Percentiles rank a stretch among this genome's conserved stretches.
These are phyloP conservation scores for Nitzschia sp. DNA, from an alignment of 108 stramenopile genomes.

Conservation along the genomic window DNA sequence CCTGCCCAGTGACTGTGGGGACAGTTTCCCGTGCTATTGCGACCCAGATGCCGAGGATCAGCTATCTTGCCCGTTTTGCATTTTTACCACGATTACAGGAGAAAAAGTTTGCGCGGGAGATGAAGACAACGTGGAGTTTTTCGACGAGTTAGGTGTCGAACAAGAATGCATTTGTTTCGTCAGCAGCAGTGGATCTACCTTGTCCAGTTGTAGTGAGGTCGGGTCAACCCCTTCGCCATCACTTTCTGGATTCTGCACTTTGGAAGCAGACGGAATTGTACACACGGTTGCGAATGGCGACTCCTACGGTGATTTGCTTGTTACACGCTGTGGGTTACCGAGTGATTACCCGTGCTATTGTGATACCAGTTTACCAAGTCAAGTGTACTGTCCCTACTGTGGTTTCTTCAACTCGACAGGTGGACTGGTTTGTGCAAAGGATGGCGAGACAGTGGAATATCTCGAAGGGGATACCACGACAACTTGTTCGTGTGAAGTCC, in stretches of 20 bases:
- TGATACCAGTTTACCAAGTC: constrained; percentile 6
- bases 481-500: constrained; percentile 13
- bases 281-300: constrained; percentile 7
- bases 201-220: neutral
- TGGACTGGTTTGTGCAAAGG: constrained; percentile 4
- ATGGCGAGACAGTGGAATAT: constrained; percentile 10
- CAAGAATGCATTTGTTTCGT: neutral
- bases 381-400: constrained; percentile 25
- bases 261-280: neutral
- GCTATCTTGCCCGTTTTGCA: constrained; percentile 7
- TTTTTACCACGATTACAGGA: neutral
- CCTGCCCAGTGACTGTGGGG: constrained; percentile 5
- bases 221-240: neutral
- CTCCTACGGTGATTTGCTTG: constrained; percentile 6
- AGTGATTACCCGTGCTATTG: constrained; percentile 17
- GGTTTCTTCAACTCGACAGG: neutral
- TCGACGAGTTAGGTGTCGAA: neutral
- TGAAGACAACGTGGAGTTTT: constrained; percentile 2
- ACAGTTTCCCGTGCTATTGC: constrained; percentile 7
- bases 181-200: neutral
- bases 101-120: constrained; percentile 3
- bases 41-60: constrained; percentile 2
- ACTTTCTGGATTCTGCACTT: neutral
- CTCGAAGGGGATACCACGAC: neutral
- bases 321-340: constrained; percentile 16